phyloP scores from a whole-genome alignment of 169 alveolate genomes.

The Plasmodium vivax region DNA sequence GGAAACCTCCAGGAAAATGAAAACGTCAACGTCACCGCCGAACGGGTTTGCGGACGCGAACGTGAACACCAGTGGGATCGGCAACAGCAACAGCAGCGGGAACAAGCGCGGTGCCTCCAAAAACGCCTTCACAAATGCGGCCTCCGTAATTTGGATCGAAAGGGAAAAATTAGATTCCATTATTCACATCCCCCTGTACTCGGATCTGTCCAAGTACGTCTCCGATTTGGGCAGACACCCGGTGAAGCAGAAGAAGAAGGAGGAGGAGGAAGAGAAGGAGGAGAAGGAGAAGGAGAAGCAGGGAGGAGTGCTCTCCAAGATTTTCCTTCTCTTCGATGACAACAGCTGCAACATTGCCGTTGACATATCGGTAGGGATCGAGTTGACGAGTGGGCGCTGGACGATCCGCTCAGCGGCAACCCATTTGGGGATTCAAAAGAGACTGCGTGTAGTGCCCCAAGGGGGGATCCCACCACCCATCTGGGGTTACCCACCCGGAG shows the following conservation, averaged over 20 bases:
- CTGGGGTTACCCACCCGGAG: too few relatives aligned
- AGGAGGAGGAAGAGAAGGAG: not conserved
- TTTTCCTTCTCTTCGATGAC: conserved; percentile 61
- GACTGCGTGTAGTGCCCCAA: not conserved
- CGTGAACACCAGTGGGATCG: not conserved
- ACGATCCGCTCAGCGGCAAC: not conserved
- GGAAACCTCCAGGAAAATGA: not conserved
- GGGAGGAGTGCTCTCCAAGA: conserved; percentile 6
- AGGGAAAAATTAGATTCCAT: conserved; percentile 57
- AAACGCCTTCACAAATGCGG: conserved; percentile 9
- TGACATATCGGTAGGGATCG: conserved; percentile 44
- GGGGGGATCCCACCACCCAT: not conserved
- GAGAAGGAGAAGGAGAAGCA: too few relatives aligned
- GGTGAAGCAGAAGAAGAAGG: conserved; percentile 7
- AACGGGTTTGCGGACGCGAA: not conserved
- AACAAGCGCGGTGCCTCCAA: not conserved
- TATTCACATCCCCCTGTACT: conserved; percentile 41
- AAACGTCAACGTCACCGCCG: not conserved
- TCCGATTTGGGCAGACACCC: conserved; percentile 36
- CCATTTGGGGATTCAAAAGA: not conserved
- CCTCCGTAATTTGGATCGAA: conserved; percentile 67
- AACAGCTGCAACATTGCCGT: conserved; percentile 58
- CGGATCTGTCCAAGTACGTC: conserved; percentile 37
- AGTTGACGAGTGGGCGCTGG: not conserved
- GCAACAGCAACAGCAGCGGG: not conserved